Evolutionary conservation across 768 basidiomycete genomes (phyloP).

Genomic region (Podaxis sp.): DNA sequence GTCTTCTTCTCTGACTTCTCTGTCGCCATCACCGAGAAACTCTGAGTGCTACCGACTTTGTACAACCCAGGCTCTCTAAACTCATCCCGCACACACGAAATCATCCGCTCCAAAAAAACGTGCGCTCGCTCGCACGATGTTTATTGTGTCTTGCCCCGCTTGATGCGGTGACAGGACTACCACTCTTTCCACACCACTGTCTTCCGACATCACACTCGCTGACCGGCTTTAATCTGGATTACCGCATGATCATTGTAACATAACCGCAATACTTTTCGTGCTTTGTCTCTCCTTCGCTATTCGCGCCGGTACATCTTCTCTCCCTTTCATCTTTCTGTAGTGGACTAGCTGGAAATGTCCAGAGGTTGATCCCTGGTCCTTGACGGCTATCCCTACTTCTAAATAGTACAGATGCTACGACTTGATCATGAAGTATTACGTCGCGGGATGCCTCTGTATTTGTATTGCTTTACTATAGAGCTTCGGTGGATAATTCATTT

Average conservation of each 20-base stretch:
- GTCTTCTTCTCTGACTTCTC: conserved; percentile 73
- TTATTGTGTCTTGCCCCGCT: not conserved
- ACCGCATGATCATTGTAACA: not conserved
- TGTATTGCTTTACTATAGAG: not conserved
- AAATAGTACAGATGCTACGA: conserved; percentile 11
- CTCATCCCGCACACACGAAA: not conserved
- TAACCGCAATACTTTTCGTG: not conserved
- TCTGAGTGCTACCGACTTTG: conserved; percentile 25
- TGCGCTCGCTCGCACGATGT: too few species aligned
- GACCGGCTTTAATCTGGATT: not conserved
- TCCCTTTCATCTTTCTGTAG: not conserved
- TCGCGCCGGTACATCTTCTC: not conserved
- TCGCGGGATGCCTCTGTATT: conserved; percentile 11
- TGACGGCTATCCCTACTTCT: not conserved
- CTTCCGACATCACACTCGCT: conserved; percentile 1
- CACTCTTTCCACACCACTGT: conserved; percentile 6
- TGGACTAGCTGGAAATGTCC: not conserved
- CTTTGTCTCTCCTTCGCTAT: not conserved
- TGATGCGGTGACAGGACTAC: not conserved
- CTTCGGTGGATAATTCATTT: conserved; percentile 3
- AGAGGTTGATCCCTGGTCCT: not conserved
- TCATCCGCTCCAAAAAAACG: not conserved
- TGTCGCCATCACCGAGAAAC: conserved; percentile 49
- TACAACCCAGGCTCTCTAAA: not conserved
- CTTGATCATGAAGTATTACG: conserved; percentile 17